These are phyloP conservation scores for Trichoderma sp. DNA, from an alignment of 2,329 filamentous ascomycete genomes.

Conservation along the genomic window DNA sequence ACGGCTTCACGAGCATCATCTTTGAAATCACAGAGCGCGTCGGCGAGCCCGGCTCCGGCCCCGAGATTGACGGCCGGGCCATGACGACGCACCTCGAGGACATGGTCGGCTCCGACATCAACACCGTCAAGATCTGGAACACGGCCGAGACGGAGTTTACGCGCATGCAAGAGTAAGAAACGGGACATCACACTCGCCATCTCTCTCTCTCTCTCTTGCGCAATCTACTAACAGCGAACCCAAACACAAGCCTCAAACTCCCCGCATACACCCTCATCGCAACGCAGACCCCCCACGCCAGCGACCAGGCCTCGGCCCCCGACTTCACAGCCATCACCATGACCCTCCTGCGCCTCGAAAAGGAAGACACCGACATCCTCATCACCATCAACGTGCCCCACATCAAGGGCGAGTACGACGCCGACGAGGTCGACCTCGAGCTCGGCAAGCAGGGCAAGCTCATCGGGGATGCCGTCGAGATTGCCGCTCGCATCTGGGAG, in stretches of 20 bases:
- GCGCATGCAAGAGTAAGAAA: conserved; percentile 54
- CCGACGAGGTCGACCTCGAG: conserved; percentile 70
- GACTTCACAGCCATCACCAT: conserved; percentile 77
- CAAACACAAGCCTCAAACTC: conserved; percentile 41
- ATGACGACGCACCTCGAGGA: conserved; percentile 70
- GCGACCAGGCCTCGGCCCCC: conserved; percentile 46
- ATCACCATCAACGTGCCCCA: conserved; percentile 89
- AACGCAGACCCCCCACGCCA: conserved; percentile 54
- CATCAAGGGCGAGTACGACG: conserved; percentile 71
- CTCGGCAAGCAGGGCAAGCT: conserved; percentile 66
- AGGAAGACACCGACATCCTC: conserved; percentile 76
- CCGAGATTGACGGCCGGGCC: conserved; percentile 69
- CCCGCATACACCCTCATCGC: conserved; percentile 72
- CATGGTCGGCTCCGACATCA: conserved; percentile 64
- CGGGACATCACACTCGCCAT: conserved; percentile 31
- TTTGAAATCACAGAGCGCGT: conserved; percentile 89
- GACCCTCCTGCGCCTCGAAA: conserved; percentile 74
- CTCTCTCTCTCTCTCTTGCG: background rate
- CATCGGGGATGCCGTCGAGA: conserved; percentile 69
- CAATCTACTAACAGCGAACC: background rate
- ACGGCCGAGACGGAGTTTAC: conserved; percentile 63
- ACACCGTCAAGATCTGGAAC: conserved; percentile 67
- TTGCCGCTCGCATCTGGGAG: conserved; percentile 67
- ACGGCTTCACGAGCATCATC: conserved; percentile 84
- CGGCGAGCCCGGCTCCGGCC: conserved; percentile 53